Evolutionary conservation across 805 yeast species (phyloP), one percentile per base, ranked within the genome.

Genomic region (Hanseniaspora jakobsenii): DNA sequence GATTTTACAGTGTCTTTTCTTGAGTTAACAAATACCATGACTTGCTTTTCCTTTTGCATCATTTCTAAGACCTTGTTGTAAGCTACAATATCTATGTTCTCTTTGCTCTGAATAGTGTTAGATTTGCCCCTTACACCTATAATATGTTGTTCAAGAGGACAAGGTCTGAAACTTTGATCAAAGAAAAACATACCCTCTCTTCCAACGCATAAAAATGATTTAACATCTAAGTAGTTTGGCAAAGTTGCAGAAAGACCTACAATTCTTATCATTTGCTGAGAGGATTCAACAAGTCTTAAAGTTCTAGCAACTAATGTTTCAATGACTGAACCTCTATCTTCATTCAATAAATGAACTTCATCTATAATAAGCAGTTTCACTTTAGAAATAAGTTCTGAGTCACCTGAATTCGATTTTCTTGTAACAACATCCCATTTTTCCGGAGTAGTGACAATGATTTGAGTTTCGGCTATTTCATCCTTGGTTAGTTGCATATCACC

Each of bases 351-450:
- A 69, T 91, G 98, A 0, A 91, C 97, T 63, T 91, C 98, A 67
- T 91, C 98, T 49, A 91, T 87, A 48, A 91, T 84, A 47, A 91
- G 64, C 12, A 91, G 64, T 59, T 79, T 83, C 8, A 91, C 93
- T 53, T 85, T 86, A 10, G 81, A 75, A 2, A 84, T 83, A 37
- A 87, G 61, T 52, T 86, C 94, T 39, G 75, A 75, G 54, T 87
- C 96, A 42, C 95, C 96, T 52, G 72, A 80, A 13, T 39, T 36
- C 30, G 87, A 79, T 57, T 91, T 91, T 57, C 97, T 73, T 0
- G 98, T 89, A 2, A 91, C 95, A 2, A 91, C 96, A 64, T 86
- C 96, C 96, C 96, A 86, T 60, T 86, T 86, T 57, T 86, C 96
- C 0, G 96, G 96, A 0, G 96, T 86, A 0, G 95, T 87, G 2